Evolutionary conservation across 345 rosid species (phyloP), one percentile per base, ranked within the genome.

Genomic region (Citrus cavaleriei): DNA sequence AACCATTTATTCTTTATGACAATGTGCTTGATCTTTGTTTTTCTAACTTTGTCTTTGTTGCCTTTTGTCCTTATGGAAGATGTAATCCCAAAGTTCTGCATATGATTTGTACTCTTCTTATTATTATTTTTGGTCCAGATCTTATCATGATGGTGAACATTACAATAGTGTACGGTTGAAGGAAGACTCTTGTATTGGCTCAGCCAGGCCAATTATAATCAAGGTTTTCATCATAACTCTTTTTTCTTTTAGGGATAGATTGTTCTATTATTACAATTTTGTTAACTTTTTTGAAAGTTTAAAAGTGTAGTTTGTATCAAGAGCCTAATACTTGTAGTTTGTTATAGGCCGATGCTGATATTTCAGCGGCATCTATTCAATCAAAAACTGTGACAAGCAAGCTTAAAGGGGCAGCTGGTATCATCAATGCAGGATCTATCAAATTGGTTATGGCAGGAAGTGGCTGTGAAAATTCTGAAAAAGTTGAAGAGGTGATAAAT

Each of bases 81-180:
- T 54, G 19, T 76, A 16, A 66, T 67, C 25, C n/a, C 5, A 49
- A 57, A 66, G 51, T 34, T 66, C 27, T 9, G 37, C 32, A 54
- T n/a, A 13, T 42, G 62, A 32, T 6, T 28, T 21, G 16, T 25
- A 9, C 5, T 54, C 27, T 74, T 10, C 35, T 68, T 73, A 3
- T 42, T 42, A 13, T 58, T 32, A 67, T 21, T 78, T 57, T 59
- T 6, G 5, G 55, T 42, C 78, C 80, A 95, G 99, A 83, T 95
- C 99, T 82, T 95, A 95, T 86, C 99, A 93, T 40, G 97, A 93
- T 76, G 99, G 85, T 61, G 99, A 95, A 81, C 99, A 95, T 76
- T 93, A 93, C 75, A 95, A 95, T 69, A 91, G 98, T 86, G 86
- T 95, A 77, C 86, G 98, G 62, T 82, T 75, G 12, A 93, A 84